These are phyloP conservation scores for Verbena officinalis DNA, from an alignment of 257 asterid species.

Conservation along the genomic window DNA sequence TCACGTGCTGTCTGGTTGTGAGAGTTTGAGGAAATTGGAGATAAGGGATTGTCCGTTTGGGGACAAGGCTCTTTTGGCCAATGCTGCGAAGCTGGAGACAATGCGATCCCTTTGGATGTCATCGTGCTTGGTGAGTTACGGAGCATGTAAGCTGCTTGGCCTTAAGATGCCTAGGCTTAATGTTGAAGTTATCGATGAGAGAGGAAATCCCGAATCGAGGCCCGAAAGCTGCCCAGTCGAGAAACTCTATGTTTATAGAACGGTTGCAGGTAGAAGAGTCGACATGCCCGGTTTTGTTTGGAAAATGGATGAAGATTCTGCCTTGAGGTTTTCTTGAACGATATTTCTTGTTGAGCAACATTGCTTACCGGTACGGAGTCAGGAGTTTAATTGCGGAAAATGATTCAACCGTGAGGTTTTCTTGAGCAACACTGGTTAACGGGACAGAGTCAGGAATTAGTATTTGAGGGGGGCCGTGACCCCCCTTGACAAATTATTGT, in stretches of 20 bases:
- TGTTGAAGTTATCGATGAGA: constrained; percentile 89
- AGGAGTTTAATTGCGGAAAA: too few relatives aligned
- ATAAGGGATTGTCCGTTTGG: constrained; percentile 91
- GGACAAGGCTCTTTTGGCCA: constrained; percentile 86
- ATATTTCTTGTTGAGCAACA: constrained; percentile 1
- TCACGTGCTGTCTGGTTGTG: constrained; percentile 82
- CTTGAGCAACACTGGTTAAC: too few relatives aligned
- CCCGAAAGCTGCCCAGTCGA: constrained; percentile 72
- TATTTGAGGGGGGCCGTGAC: too few relatives aligned
- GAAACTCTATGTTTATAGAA: constrained; percentile 72
- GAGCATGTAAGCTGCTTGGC: constrained; percentile 83
- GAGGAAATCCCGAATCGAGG: constrained; percentile 67
- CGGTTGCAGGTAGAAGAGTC: constrained; percentile 70
- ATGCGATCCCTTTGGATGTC: constrained; percentile 99
- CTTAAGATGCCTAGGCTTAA: constrained; percentile 75
- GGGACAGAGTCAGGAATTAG: too few relatives aligned
- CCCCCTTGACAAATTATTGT: constrained; percentile 11
- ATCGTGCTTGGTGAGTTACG: constrained; percentile 81
- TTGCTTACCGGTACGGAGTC: too few relatives aligned
- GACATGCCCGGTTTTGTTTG: constrained; percentile 84
- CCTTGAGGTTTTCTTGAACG: constrained; percentile 34
- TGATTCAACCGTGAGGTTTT: too few relatives aligned
- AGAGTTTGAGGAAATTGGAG: constrained; percentile 79
- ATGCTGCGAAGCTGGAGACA: constrained; percentile 87
- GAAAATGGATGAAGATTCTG: constrained; percentile 56